Conservation (phyloP, 2,329 filamentous ascomycete genomes). For the Cladosporium sphaerospermum region DNA sequence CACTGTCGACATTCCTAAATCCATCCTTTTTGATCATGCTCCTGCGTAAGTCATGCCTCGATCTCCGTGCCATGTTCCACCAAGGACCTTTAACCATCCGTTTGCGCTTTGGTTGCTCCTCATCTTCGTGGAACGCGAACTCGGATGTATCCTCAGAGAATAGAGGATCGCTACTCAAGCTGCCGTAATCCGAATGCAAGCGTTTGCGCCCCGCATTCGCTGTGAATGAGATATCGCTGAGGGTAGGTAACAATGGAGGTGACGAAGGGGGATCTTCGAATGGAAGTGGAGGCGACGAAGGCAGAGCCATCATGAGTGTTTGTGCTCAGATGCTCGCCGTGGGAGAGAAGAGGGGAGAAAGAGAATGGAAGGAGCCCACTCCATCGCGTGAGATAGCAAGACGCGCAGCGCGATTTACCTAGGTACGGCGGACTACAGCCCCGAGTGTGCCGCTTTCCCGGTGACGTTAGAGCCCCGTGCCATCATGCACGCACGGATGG, state of each 20-base stretch:
- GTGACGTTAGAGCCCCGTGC: constrained; percentile 1
- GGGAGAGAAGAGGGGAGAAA: constrained; percentile 10
- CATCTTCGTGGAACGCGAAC: constrained; percentile 58
- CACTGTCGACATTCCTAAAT: constrained; percentile 59
- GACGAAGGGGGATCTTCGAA: constrained; percentile 18
- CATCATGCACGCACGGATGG: constrained; percentile 5
- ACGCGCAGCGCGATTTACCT: background rate
- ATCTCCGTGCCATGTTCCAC: constrained; percentile 45
- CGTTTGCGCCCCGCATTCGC: constrained; percentile 23
- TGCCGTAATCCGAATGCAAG: constrained; percentile 25
- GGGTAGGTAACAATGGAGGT: constrained; percentile 16
- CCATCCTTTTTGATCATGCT: constrained; percentile 29
- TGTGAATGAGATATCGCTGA: constrained; percentile 12
- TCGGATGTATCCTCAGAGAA: constrained; percentile 63
- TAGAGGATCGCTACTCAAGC: constrained; percentile 62
- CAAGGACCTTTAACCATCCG: constrained; percentile 60
- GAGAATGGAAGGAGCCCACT: background rate
- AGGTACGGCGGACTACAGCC: background rate
- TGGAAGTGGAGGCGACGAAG: constrained; percentile 27
- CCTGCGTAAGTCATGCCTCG: constrained; percentile 35
- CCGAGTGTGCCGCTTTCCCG: background rate
- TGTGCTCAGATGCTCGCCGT: constrained; percentile 21
- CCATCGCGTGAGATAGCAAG: background rate
- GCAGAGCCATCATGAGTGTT: constrained; percentile 23
- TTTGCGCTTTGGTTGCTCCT: constrained; percentile 52